Evolutionary conservation across 176 grass and related monocot species (phyloP), one percentile per base, ranked within the genome.

Genomic region (Lolium rigidum): DNA sequence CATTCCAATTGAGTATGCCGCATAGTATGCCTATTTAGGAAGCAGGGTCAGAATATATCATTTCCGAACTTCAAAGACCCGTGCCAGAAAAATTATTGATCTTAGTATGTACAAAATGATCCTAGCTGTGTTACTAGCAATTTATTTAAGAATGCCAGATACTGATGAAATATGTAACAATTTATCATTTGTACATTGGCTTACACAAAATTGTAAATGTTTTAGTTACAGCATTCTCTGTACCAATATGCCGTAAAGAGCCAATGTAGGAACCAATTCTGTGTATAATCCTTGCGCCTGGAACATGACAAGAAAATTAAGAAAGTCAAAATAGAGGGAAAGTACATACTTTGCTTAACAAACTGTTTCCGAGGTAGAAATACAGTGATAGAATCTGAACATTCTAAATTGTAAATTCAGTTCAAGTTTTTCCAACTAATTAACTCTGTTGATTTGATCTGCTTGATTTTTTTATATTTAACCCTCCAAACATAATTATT

Each of bases 181-280:
- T 28, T 9, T 26, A 26, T 73, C 43, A 78, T 22, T 57, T 82
- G 46, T 46, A 70, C 55, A 74, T 41, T 58, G 73, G 68, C 58
- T 47, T 56, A 44, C 11, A 71, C 0, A 54, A 76, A 62, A 3
- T 20, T 54, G 14, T 66, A 83, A 39, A 18, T 63, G 46, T 64
- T 77, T 51, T 14, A 54, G 52, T 59, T 6, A 35, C 31, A 51
- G 16, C 58, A 11, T 54, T 16, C 74, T 76, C 1, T 56, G 68
- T 89, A 93, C 94, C 86, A 93, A 31, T 89, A 93, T 93, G 84
- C 91, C 91, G 82, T 67, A 93, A 85, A 95, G 91, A 87, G 89
- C 91, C 55, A 95, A 68, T 25, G 49, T 78, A 54, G 94, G 89
- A 60, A 91, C 74, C 89, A 87, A 80, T 26, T 89, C 43, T 20